Evolutionary conservation across 2,329 filamentous ascomycete species (phyloP).

Genomic region (Talaromyces atroroseus): DNA sequence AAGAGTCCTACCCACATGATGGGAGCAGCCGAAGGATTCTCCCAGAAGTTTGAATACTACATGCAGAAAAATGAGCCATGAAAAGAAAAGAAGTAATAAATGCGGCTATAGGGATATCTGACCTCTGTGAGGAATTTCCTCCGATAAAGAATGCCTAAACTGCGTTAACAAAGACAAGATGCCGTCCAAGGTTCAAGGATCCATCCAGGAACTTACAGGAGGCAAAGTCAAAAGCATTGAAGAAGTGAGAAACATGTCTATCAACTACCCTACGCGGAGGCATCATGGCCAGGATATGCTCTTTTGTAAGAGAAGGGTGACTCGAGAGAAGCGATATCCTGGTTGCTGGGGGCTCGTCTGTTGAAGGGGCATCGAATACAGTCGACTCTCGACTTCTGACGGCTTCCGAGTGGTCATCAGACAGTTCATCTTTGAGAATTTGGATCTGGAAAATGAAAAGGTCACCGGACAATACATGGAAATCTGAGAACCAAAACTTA

Average conservation of each 20-base stretch:
- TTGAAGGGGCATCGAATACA: conserved; percentile 1
- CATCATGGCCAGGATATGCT: conserved; percentile 4
- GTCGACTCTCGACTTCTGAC: conserved; percentile 3
- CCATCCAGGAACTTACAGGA: not conserved
- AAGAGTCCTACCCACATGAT: conserved; percentile 13
- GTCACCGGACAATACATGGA: not conserved
- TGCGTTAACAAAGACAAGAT: not conserved
- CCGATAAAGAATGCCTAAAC: conserved; percentile 4
- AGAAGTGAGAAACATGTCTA: conserved; percentile 8
- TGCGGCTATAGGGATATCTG: not conserved
- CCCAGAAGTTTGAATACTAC: conserved; percentile 11
- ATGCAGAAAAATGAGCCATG: not conserved
- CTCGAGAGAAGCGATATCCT: conserved; percentile 7
- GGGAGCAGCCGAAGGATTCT: not conserved
- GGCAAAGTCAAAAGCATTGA: conserved; percentile 7
- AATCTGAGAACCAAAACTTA: not conserved
- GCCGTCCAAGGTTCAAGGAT: not conserved
- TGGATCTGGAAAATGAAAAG: not conserved
- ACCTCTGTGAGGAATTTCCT: conserved; percentile 7
- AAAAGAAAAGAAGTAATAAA: not conserved
- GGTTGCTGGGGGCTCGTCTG: not conserved
- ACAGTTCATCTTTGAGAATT: conserved; percentile 8
- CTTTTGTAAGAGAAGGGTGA: conserved; percentile 1
- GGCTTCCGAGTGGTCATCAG: not conserved
- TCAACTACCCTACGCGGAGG: conserved; percentile 8